Conservation (phyloP, 768 basidiomycete genomes). For the Rubroboletus satanas region DNA sequence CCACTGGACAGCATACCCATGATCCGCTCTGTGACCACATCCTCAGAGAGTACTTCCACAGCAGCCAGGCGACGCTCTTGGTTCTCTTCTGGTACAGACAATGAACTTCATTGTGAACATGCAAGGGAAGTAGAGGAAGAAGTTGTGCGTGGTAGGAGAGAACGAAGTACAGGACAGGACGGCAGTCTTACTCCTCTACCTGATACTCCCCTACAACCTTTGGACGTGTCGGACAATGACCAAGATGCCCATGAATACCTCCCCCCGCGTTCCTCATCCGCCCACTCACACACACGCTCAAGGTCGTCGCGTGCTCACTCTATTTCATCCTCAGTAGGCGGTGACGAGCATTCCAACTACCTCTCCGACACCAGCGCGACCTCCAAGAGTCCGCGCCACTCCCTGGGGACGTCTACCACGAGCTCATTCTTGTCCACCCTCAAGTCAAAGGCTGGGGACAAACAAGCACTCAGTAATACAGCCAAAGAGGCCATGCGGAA, state of each 20-base stretch:
- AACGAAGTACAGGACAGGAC: slow-evolving; percentile 34
- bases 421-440: slow-evolving; percentile 74
- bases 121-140: slow-evolving; percentile 25
- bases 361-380: slow-evolving; percentile 32
- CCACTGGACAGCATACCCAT: slow-evolving; percentile 22
- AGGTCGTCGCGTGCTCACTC: slow-evolving; percentile 35
- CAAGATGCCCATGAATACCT: slow-evolving; percentile 17
- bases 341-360: slow-evolving; percentile 27
- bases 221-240: slow-evolving; percentile 18
- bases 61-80: slow-evolving; percentile 48
- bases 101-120: slow-evolving; percentile 28
- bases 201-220: slow-evolving; percentile 7
- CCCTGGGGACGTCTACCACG: slow-evolving; percentile 34
- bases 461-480: slow-evolving; percentile 78
- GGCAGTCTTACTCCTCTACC: slow-evolving; percentile 27
- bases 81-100: slow-evolving; percentile 48
- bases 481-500: slow-evolving; percentile 90
- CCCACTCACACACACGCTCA: slow-evolving; percentile 35
- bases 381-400: slow-evolving; percentile 39
- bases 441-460: slow-evolving; percentile 74
- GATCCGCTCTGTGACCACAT: slow-evolving; percentile 22
- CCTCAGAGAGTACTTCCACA: slow-evolving; percentile 24
- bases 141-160: slow-evolving; percentile 15
- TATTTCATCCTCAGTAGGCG: slow-evolving; percentile 32
- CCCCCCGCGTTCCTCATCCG: slow-evolving; percentile 42